Percentiles rank a stretch among this genome's conserved stretches.
Conservation (phyloP, 73 alveolate genomes). For the Paramecium sexaurelia region DNA sequence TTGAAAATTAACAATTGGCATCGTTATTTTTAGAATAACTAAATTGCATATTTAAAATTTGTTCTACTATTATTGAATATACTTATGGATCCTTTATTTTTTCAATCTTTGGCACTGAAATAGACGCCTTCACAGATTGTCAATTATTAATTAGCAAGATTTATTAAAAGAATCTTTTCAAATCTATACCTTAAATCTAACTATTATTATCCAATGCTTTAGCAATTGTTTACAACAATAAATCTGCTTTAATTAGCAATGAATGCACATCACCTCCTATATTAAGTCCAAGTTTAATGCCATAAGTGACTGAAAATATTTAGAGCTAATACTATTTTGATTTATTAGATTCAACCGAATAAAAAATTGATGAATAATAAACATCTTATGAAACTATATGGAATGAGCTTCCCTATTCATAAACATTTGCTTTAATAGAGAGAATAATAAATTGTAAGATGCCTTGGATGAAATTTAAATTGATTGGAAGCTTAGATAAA, state of each 20-base stretch:
- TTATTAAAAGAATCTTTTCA: not conserved
- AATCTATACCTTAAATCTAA: not conserved
- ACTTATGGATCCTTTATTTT: not conserved
- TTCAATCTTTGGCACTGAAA: not conserved
- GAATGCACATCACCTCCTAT: not conserved
- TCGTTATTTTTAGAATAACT: not conserved
- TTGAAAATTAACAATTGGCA: not conserved
- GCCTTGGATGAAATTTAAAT: constrained; percentile 53
- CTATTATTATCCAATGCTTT: not conserved
- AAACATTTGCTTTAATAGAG: not conserved
- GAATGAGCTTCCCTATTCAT: not conserved
- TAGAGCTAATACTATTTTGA: not conserved
- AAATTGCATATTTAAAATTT: not conserved
- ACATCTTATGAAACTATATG: not conserved
- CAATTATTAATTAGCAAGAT: not conserved
- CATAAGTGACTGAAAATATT: not conserved
- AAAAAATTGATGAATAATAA: not conserved
- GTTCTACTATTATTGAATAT: not conserved
- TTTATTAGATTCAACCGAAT: not conserved
- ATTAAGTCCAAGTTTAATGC: not conserved
- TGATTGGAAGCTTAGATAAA: constrained; percentile 37
- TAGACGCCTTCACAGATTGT: not conserved
- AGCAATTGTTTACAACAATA: not conserved
- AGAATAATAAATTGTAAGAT: not conserved
- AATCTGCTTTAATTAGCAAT: not conserved